phyloP scores from a whole-genome alignment of 176 grass and related monocot genomes.

The Pontederia crassipes region DNA sequence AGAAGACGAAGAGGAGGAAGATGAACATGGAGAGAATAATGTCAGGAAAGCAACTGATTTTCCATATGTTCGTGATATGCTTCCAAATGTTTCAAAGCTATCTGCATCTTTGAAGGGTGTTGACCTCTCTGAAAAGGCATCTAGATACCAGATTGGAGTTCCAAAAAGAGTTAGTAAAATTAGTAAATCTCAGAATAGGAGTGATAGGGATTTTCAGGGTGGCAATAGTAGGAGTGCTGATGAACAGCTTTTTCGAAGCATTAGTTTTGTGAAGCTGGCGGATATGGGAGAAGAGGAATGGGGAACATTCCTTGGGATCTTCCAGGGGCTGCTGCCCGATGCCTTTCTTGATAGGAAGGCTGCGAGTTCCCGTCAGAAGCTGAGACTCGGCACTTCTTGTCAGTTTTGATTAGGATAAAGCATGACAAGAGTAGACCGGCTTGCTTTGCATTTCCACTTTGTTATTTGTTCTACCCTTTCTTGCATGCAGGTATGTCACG shows the following conservation, averaged over 20 bases:
- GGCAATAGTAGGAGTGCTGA: slow-evolving; percentile 38
- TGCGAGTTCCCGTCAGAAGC: slow-evolving; percentile 32
- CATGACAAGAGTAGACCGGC: not conserved
- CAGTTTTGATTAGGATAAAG: slow-evolving; percentile 47
- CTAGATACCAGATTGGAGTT: not conserved
- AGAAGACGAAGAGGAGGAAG: slow-evolving; percentile 31
- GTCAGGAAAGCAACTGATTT: slow-evolving; percentile 4
- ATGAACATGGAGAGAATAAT: slow-evolving; percentile 23
- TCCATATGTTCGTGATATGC: slow-evolving; percentile 6
- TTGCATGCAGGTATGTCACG: not conserved
- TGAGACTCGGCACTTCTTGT: slow-evolving; percentile 54
- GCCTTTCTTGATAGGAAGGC: slow-evolving; percentile 9
- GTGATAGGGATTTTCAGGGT: slow-evolving; percentile 5
- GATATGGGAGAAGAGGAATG: slow-evolving; percentile 53
- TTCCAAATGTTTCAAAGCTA: slow-evolving; percentile 10
- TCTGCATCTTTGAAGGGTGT: slow-evolving; percentile 11
- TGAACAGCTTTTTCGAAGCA: slow-evolving; percentile 42
- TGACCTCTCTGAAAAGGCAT: not conserved
- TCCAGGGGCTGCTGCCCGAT: slow-evolving; percentile 45
- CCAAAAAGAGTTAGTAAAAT: not conserved
- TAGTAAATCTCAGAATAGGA: slow-evolving; percentile 18
- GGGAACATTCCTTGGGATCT: slow-evolving; percentile 35
- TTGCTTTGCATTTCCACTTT: not conserved
- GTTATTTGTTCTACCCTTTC: not conserved
- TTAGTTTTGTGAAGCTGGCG: slow-evolving; percentile 45